A percentile compares a stretch with the other conserved stretches of the same genome.
Evolutionary conservation across 2,329 filamentous ascomycete genomes (phyloP).

Genomic region (Fusarium vanettenii): DNA sequence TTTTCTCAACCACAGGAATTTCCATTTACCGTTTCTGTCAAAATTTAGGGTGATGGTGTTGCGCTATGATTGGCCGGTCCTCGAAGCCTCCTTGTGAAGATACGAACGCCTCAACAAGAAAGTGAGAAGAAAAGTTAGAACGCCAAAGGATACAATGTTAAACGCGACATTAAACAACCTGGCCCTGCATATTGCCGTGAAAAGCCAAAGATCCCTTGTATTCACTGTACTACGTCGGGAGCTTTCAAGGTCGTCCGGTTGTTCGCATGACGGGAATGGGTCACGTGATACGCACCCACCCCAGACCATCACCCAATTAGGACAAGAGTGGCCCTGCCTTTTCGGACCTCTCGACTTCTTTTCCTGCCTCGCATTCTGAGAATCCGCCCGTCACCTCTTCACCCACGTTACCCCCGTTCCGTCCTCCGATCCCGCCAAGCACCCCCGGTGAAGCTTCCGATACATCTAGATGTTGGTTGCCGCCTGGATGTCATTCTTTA

Average conservation of each 20-base stretch:
- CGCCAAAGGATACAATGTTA: neutral
- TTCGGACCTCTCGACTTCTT: constrained; percentile 27
- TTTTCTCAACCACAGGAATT: neutral
- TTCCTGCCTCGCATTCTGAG: constrained; percentile 52
- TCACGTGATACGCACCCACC: neutral
- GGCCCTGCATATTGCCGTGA: neutral
- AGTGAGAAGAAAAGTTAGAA: neutral
- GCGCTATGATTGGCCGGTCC: constrained; percentile 14
- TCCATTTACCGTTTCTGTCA: neutral
- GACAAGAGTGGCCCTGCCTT: neutral
- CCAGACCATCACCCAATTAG: neutral
- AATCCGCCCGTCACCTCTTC: constrained; percentile 43
- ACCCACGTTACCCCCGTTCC: constrained; percentile 44
- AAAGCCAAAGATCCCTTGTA: neutral
- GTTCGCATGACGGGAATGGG: neutral
- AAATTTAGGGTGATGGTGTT: constrained; percentile 19
- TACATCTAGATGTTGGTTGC: constrained; percentile 43
- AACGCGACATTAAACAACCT: neutral
- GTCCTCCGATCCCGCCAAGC: constrained; percentile 45
- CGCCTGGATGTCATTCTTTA: constrained; percentile 56
- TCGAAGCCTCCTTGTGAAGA: neutral
- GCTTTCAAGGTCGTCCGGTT: neutral
- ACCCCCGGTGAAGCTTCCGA: constrained; percentile 37
- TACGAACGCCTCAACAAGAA: neutral
- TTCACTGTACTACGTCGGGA: neutral